phyloP scores from a whole-genome alignment of 768 basidiomycete species.

The Rhodotorula kratochvilovae region DNA sequence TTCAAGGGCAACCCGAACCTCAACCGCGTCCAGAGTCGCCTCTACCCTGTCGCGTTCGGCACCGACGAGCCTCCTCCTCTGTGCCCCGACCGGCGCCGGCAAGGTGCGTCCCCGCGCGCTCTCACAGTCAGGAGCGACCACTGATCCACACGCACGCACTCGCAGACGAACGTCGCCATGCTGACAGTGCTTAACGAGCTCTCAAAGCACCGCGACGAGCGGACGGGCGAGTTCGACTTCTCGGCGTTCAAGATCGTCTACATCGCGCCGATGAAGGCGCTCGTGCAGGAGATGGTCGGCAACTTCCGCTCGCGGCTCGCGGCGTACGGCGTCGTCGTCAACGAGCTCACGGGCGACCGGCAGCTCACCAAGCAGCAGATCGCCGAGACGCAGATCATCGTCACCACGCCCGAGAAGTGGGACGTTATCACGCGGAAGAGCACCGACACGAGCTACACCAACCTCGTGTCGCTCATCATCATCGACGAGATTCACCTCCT shows the following conservation, averaged over 20 bases:
- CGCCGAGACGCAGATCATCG: slow-evolving; percentile 92
- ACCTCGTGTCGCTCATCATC: slow-evolving; percentile 90
- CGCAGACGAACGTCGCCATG: slow-evolving; percentile 95
- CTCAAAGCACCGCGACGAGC: slow-evolving; percentile 75
- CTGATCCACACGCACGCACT: background rate
- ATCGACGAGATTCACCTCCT: slow-evolving; percentile 97
- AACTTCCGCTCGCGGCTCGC: slow-evolving; percentile 77
- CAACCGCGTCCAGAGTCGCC: slow-evolving; percentile 87
- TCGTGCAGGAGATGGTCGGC: slow-evolving; percentile 98
- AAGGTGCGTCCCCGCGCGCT: slow-evolving; percentile 59
- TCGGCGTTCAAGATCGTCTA: slow-evolving; percentile 95
- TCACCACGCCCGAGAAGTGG: slow-evolving; percentile 99
- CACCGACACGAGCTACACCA: slow-evolving; percentile 93
- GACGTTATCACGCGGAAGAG: slow-evolving; percentile 98
- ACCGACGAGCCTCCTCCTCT: slow-evolving; percentile 91
- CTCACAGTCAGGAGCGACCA: background rate
- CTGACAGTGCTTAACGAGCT: slow-evolving; percentile 88
- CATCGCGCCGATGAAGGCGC: slow-evolving; percentile 97
- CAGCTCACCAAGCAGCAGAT: slow-evolving; percentile 99
- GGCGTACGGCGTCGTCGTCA: slow-evolving; percentile 72
- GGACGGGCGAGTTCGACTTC: slow-evolving; percentile 72
- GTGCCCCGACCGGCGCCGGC: slow-evolving; percentile 96
- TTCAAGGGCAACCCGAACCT: slow-evolving; percentile 70
- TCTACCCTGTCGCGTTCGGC: slow-evolving; percentile 87
- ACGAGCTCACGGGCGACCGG: slow-evolving; percentile 92